These are phyloP conservation scores for Wickerhamiella azymoides DNA, from an alignment of 805 yeast genomes.

Conservation along the genomic window DNA sequence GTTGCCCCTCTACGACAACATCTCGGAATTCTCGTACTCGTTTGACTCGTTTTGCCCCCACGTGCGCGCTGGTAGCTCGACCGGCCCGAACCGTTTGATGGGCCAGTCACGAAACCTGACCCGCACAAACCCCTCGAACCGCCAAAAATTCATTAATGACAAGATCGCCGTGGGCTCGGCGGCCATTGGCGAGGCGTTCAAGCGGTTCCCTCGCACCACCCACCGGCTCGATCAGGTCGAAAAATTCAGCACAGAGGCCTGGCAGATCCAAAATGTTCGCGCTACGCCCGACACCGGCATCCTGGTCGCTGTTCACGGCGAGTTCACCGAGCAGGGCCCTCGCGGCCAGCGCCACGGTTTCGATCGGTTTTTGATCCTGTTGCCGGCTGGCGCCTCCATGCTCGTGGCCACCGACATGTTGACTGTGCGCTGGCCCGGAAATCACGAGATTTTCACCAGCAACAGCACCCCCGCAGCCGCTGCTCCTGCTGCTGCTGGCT, in stretches of 20 bases:
- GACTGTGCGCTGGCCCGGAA: constrained; percentile 29
- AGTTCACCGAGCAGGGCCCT: constrained; percentile 44
- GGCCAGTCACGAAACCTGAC: constrained; percentile 37
- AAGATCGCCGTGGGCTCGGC: constrained; percentile 54
- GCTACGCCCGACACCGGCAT: constrained; percentile 63
- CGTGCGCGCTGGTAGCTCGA: constrained; percentile 10
- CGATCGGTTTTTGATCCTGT: constrained; percentile 70
- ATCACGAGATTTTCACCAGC: neutral
- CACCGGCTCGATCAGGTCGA: constrained; percentile 59
- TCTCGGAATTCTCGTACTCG: constrained; percentile 73
- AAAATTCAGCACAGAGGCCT: constrained; percentile 62
- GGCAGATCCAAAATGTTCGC: constrained; percentile 32
- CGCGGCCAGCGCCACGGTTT: constrained; percentile 42
- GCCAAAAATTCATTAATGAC: constrained; percentile 25
- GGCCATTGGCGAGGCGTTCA: constrained; percentile 46
- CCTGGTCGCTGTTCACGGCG: constrained; percentile 71
- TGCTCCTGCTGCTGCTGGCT: neutral
- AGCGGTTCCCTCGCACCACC: constrained; percentile 59
- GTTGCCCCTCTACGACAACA: constrained; percentile 58
- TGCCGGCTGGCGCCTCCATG: constrained; percentile 51
- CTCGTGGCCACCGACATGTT: constrained; percentile 81
- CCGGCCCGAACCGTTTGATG: neutral
- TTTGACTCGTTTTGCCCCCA: constrained; percentile 61
- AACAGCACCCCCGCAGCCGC: neutral
- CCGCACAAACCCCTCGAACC: constrained; percentile 36